phyloP scores from a whole-genome alignment of 2,329 filamentous ascomycete species.

The Trichoderma afroharzianum region DNA sequence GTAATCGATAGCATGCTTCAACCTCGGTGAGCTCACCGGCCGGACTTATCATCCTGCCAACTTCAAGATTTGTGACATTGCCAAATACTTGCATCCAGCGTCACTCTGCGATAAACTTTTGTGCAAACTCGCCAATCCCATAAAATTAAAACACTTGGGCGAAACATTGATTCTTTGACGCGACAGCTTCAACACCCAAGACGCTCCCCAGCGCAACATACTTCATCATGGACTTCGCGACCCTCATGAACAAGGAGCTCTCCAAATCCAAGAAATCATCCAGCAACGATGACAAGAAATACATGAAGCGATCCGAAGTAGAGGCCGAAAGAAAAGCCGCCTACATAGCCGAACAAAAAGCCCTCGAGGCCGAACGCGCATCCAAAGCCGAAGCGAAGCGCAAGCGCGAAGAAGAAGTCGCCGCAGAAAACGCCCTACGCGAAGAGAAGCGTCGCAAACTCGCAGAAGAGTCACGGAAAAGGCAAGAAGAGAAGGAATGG shows the following conservation, averaged over 20 bases:
- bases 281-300: conserved; percentile 60
- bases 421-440: conserved; percentile 61
- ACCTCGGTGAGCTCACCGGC: neutral
- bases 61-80: neutral
- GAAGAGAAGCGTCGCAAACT: conserved; percentile 80
- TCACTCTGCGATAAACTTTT: too few species aligned
- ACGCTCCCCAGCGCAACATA: conserved; percentile 14
- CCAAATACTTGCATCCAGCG: neutral
- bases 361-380: conserved; percentile 66
- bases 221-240: conserved; percentile 83
- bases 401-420: conserved; percentile 83
- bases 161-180: neutral
- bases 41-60: neutral
- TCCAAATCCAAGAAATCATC: conserved; percentile 65
- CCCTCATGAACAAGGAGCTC: conserved; percentile 90
- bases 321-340: conserved; percentile 77
- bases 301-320: conserved; percentile 76
- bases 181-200: neutral
- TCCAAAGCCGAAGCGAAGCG: conserved; percentile 73
- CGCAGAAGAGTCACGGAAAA: conserved; percentile 71
- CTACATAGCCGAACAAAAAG: conserved; percentile 78
- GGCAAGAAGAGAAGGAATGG: conserved; percentile 68
- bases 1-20: conserved; percentile 25
- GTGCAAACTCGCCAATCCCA: neutral
- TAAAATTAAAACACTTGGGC: neutral